A percentile compares a stretch with the other conserved stretches of the same genome.
Conservation (phyloP, 495 filamentous ascomycete genomes). For the Daldinia childiae region DNA sequence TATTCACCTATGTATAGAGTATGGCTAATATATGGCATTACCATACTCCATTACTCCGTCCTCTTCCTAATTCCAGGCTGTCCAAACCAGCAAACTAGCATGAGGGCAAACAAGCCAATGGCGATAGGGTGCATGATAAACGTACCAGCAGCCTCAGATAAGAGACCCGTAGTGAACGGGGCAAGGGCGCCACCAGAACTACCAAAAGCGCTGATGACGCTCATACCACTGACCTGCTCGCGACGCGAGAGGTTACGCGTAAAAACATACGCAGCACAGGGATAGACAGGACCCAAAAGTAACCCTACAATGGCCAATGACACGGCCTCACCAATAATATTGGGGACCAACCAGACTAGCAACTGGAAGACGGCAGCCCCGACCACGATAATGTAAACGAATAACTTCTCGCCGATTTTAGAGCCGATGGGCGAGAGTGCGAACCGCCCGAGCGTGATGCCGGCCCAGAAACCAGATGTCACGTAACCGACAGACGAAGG, state of each 20-base stretch:
- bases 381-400: slow-evolving; percentile 67
- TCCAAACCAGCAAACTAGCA: slow-evolving; percentile 72
- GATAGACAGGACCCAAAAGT: slow-evolving; percentile 80
- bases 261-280: slow-evolving; percentile 74
- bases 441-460: slow-evolving; percentile 79
- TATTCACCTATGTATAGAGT: neutral
- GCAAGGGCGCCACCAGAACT: slow-evolving; percentile 77
- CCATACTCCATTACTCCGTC: slow-evolving; percentile 52
- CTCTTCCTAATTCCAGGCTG: slow-evolving; percentile 66
- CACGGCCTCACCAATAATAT: slow-evolving; percentile 74
- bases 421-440: slow-evolving; percentile 69
- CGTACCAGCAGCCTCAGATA: slow-evolving; percentile 74
- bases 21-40: neutral
- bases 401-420: slow-evolving; percentile 71
- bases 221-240: slow-evolving; percentile 72
- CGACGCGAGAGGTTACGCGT: slow-evolving; percentile 66
- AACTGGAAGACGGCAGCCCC: slow-evolving; percentile 73
- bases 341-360: slow-evolving; percentile 78
- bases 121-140: slow-evolving; percentile 80
- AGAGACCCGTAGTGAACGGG: slow-evolving; percentile 76
- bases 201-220: slow-evolving; percentile 76
- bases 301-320: slow-evolving; percentile 77
- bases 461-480: slow-evolving; percentile 84
- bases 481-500: slow-evolving; percentile 79
- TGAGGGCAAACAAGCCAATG: slow-evolving; percentile 71